Evolutionary conservation across 768 basidiomycete species (phyloP), one percentile per base, ranked within the genome.

Genomic region (Lactifluus pinguis): DNA sequence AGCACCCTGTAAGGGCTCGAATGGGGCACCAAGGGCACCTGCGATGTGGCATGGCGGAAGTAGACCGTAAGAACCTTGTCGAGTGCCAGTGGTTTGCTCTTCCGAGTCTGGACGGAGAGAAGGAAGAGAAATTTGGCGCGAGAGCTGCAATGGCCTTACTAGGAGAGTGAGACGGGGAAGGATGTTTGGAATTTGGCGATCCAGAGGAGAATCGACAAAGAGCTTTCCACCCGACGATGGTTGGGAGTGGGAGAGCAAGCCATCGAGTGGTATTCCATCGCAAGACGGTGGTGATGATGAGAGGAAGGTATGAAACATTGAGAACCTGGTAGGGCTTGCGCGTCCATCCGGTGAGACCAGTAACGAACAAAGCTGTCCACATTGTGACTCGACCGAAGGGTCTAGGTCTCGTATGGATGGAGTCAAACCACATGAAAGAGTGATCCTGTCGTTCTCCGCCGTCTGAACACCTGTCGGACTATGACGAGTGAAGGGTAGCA

Each of bases 401-500:
- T 38, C 61, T 53, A 53, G 39, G 32, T 56, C 60, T 42, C 49
- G 49, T 47, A 51, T 39, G 38, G 53, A 42, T 38, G 36, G 7
- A 57, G 15, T 19, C 2, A 45, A 21, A 44, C 54, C 45, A 48
- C 21, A 47, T 36, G 45, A 29, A 17, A 49, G 49, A 45, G 52
- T 52, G 38, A 53, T 55, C 47, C 49, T 39, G 50, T 64, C 63
- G 51, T 47, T 55, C 4, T 64, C 63, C 45, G 29, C 39, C 55
- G 53, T 25, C 63, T 56, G 54, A 19, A 41, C 15, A 9, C 47
- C 45, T 19, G 47, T 17, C 29, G 60, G 41, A 17, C 30, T 30
- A 30, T 34, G 45, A 21, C 50, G 63, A 47, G 50, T 3, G 25
- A 50, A 39, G 19, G 63, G 55, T 7, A 57, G 51, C 51, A 56